Evolutionary conservation across 1,139 yeast species (phyloP), one percentile per base, ranked within the genome.

Genomic region (Geotrichum bryndzae): DNA sequence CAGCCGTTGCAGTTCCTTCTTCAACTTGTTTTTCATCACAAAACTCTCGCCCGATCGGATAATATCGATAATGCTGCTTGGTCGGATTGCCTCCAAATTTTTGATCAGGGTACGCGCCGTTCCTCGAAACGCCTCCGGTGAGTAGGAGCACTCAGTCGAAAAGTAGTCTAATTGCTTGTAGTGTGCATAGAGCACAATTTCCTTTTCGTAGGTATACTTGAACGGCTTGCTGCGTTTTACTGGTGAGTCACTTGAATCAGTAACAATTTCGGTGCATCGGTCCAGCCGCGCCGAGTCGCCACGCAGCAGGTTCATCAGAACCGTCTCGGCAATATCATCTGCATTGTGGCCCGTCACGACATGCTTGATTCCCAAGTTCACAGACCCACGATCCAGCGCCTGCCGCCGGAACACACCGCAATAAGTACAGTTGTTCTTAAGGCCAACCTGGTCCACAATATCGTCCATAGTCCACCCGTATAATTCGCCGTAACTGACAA

Each of bases 291-390:
- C 96, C 6, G 91, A 87, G 71, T 95, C 99, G n/a, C 99, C 99
- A 68, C 99, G 81, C 35, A 95, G 77, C 54, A 94, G 76, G 74
- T 95, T 95, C 98, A 95, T 92, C 63, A 95, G 76, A 2, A 95
- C 96, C 0, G 99, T 95, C 72, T 95, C 99, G 0, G 99, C 99
- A 89, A 95, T 88, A 75, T 95, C 99, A 73, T 95, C 99, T 0
- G 99, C 99, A 74, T 95, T 95, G 75, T 95, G 99, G 1, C 99
- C 99, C 0, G 99, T 95, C 1, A 95, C 96, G 50, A 95, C 95
- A 74, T 95, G 99, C 65, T 82, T 80, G 57, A 95, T 91, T 0
- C 87, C 91, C 46, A 94, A 77, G 70, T 86, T 88, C n/a, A 89
- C 87, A 1, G 98, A 97, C 1, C 99, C 99, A 68, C 99, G 80